Percentiles rank a stretch among this genome's conserved stretches.
Conservation (phyloP, 2,329 filamentous ascomycete species). For the Arthrobotrys entomopaga region DNA sequence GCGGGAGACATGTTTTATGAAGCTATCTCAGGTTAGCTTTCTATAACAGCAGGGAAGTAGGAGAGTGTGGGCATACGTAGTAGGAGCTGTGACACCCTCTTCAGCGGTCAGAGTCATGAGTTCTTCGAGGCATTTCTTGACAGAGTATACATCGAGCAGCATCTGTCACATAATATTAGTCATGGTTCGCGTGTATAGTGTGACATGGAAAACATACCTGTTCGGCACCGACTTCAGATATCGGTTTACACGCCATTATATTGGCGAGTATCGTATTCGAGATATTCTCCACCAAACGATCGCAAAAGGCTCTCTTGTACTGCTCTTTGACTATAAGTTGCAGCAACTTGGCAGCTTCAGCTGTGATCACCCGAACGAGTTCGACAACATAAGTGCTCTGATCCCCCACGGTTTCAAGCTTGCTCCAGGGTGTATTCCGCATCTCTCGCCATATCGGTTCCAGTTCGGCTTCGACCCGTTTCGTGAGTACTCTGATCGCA, state of each 20-base stretch:
- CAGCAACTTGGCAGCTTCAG: constrained; percentile 78
- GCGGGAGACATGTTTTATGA: constrained; percentile 84
- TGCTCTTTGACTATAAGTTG: constrained; percentile 85
- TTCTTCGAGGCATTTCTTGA: constrained; percentile 80
- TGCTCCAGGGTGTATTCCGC: constrained; percentile 94
- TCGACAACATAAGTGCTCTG: constrained; percentile 92
- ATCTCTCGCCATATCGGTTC: constrained; percentile 95
- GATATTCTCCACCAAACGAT: constrained; percentile 91
- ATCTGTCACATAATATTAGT: constrained; percentile 69
- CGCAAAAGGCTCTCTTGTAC: constrained; percentile 92
- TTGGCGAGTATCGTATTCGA: constrained; percentile 81
- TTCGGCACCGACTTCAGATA: constrained; percentile 93
- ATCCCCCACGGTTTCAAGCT: constrained; percentile 90
- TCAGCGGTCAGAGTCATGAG: constrained; percentile 72
- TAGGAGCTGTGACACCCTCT: constrained; percentile 69
- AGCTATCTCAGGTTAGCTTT: constrained; percentile 64
- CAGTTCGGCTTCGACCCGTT: constrained; percentile 81
- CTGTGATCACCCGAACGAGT: constrained; percentile 77
- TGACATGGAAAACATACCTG: constrained; percentile 69
- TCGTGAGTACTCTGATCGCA: constrained; percentile 83
- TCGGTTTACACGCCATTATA: constrained; percentile 84
- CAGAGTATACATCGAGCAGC: constrained; percentile 91
- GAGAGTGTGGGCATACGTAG: constrained; percentile 61
- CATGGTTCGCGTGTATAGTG: neutral
- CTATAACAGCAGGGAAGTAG: constrained; percentile 1